Evolutionary conservation across 768 basidiomycete genomes (phyloP), one percentile per base, ranked within the genome.

Genomic region (Auriscalpium microsporum): DNA sequence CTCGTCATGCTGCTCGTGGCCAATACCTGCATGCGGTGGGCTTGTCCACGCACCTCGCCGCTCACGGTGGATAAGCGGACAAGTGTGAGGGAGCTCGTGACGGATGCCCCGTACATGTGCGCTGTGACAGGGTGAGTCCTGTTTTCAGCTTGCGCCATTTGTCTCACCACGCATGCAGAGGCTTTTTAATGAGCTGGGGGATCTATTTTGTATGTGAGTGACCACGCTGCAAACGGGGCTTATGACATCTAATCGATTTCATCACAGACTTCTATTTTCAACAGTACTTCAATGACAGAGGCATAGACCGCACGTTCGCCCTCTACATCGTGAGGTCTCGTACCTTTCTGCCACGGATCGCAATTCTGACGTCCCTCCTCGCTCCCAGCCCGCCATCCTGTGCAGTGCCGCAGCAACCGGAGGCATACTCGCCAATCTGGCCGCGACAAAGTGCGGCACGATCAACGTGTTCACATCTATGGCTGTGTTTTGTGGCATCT

Each of bases 361-460:
- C 14, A 37, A 9, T n/a, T 3, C 35, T 75, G 53, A n/a, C 28
- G n/a, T 21, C 44, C 11, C 35, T 11, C 44, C 14, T 28, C 7
- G 28, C 28, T 28, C 28, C 28, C 55, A 78, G 78, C 72, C 80
- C 36, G 73, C 79, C 1, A 70, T 80, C 19, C 74, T 80, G 71
- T 80, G 81, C 56, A 78, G 69, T 2, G 72, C 77, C 2, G 78
- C 78, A 19, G 66, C 81, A n/a, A 69, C 82, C 56, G 83, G 83
- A 4, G 28, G 28, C 28, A 4, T 28, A 28, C 28, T 28, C 28
- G 28, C 28, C 4, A 28, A 28, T 28, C 28, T 28, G 28, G 28
- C 28, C 5, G 28, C 28, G 28, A 28, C 28, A 28, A 28, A 28
- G 28, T 28, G 28, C 28, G 28, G 28, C 28, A 28, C 28, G 28